phyloP scores from a whole-genome alignment of 139 green algal species.

The Coelastrella sp. region DNA sequence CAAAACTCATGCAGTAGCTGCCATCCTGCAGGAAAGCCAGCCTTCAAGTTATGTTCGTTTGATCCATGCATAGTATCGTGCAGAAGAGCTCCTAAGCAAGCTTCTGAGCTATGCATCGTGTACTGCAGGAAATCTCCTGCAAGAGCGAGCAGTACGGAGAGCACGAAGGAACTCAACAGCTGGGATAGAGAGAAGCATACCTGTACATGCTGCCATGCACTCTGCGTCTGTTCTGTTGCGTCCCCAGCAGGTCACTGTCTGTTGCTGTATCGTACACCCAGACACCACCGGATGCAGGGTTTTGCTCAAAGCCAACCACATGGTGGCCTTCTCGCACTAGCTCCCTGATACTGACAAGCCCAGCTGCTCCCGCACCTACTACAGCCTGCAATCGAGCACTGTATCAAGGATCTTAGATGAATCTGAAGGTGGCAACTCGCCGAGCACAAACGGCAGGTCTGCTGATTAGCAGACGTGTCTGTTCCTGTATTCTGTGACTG shows the following conservation, averaged over 20 bases:
- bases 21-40: no score
- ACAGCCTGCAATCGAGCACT: constrained; percentile 77
- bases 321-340: constrained; percentile 73
- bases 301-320: constrained; percentile 70
- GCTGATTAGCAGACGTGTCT: no score
- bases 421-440: no score
- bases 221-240: background rate
- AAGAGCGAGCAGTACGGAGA: background rate
- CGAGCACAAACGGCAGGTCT: no score
- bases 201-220: constrained; percentile 64
- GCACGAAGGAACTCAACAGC: background rate
- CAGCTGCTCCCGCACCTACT: constrained; percentile 81
- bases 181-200: background rate
- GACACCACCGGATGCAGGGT: constrained; percentile 56
- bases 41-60: no score
- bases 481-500: no score
- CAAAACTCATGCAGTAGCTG: no score
- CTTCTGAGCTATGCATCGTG: no score
- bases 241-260: constrained; percentile 36
- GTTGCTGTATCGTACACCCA: constrained; percentile 59
- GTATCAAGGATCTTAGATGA: no score
- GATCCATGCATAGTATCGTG: no score
- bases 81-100: background rate
- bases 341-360: constrained; percentile 75
- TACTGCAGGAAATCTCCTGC: background rate